Percentiles rank a stretch among this genome's conserved stretches.
phyloP scores from a whole-genome alignment of 257 asterid species.

The Ilex asprella region DNA sequence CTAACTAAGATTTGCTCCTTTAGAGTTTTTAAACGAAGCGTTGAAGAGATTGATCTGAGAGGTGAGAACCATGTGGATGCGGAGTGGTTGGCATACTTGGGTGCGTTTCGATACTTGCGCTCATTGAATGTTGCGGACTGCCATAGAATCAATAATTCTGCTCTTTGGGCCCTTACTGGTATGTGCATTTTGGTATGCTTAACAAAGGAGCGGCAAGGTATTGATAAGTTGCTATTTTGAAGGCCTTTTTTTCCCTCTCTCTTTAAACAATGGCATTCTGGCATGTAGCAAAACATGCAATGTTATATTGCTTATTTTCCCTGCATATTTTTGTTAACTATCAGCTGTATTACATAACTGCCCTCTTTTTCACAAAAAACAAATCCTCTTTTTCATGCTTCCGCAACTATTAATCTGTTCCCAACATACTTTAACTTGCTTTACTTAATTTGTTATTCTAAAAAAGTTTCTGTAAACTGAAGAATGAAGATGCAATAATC shows the following conservation, averaged over 20 bases:
- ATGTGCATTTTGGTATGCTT: conserved; percentile 3
- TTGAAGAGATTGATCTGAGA: conserved; percentile 61
- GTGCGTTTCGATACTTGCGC: conserved; percentile 63
- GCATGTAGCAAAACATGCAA: no score
- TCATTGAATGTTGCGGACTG: conserved; percentile 68
- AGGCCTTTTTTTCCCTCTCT: conserved; percentile 2
- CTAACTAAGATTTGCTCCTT: conserved; percentile 23
- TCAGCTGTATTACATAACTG: no score
- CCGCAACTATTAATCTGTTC: no score
- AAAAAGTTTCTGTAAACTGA: no score
- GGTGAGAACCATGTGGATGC: conserved; percentile 75
- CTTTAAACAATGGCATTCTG: background rate
- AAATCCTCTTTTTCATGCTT: no score
- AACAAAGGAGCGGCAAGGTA: background rate
- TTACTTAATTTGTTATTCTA: no score
- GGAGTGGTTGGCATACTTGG: conserved; percentile 97
- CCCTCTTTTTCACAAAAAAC: no score
- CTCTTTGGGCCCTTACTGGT: conserved; percentile 87
- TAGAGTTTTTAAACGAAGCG: conserved; percentile 74
- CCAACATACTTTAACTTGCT: no score
- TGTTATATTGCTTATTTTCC: no score
- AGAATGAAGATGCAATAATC: no score
- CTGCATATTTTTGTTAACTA: no score
- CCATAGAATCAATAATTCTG: conserved; percentile 63
- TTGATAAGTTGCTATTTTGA: background rate